Evolutionary conservation across 495 filamentous ascomycete genomes (phyloP), one percentile per base, ranked within the genome.

Genomic region (Aspergillus mulundensis): DNA sequence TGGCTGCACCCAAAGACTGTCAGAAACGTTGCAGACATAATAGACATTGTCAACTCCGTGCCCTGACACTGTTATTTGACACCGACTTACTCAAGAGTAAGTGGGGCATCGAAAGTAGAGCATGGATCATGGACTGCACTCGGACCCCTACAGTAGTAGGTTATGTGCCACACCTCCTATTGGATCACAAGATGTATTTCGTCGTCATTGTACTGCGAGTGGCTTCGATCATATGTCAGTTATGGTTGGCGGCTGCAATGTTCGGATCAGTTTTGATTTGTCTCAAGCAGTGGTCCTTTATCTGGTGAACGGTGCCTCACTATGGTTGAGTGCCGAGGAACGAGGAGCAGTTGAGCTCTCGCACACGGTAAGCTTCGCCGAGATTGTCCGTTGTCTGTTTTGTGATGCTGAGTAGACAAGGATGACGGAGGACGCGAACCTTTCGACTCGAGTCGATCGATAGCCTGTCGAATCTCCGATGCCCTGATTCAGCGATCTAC

Each of bases 51-150:
- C n/a, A n/a, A n/a, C n/a, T n/a, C n/a, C n/a, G n/a, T n/a, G n/a
- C 8, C 25, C 3, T 28, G 25, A 8, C 25, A 28, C 8, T 28
- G 25, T 3, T 8, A 28, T 8, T 28, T 28, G 25, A 8, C 25
- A 28, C 3, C 25, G n/a, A n/a, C 28, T 5, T 36, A 36, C 12
- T 36, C 32, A 7, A 36, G 32, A 36, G 32, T 36, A 42, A 42
- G 58, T 60, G 58, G 58, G 58, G 58, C 49, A 50, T 42, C 44
- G 24, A 25, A 41, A 47, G 19, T 50, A 25, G 30, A 59, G 52
- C 53, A 44, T 56, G 51, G n/a, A 40, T 18, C n/a, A 18, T 40
- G 58, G 11, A 56, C 48, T 38, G 44, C 53, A 61, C 58, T 61
- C 58, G 36, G 53, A 44, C 51, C 56, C 56, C 56, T 58, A 45